Evolutionary conservation across 768 basidiomycete genomes (phyloP), one percentile per base, ranked within the genome.

Genomic region (Cubamyces lactineus): DNA sequence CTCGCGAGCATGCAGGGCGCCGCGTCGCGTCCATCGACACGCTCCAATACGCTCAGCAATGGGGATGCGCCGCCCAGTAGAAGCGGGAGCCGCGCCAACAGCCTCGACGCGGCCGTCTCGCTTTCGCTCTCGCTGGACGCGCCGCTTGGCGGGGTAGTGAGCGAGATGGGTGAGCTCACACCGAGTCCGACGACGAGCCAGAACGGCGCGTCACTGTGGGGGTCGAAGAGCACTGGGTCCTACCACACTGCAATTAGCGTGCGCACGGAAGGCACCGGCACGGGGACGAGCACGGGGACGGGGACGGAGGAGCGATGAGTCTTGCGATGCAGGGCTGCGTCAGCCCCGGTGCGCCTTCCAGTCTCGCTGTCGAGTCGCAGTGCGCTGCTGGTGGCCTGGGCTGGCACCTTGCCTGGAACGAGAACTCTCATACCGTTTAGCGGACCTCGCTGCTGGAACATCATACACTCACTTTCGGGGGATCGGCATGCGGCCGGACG

Each of bases 1-100:
- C 59, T 72, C 41, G 72, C 70, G 49, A 66, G 63, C 63, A 26
- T 57, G 53, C 52, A 46, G 49, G 61, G 65, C 38, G 61, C 59
- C 41, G 19, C 66, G 46, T 70, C 67, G n/a, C 63, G 72, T 5
- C 69, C 69, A 11, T 70, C 72, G 43, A 71, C 72, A 30, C 69
- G 72, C 43, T 67, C 70, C 42, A 71, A 68, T 49, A 70, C 66
- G 52, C 63, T 71, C 39, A 69, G 63, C 58, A 46, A 66, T 38
- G 65, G 57, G 39, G 70, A 68, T 19, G 67, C 51, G 8, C 55
- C 57, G 0, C 57, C 60, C 15, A 68, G 67, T 50, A 67, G 45
- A 47, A 67, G 53, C 63, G 70, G 24, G 15, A 70, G 69, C 64
- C 67, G 64, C 23, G 53, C 67, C 6, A 71, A 70, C 53, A 70